phyloP scores from a whole-genome alignment of 768 basidiomycete species.

The Krasilnikovozyma curviuscula region DNA sequence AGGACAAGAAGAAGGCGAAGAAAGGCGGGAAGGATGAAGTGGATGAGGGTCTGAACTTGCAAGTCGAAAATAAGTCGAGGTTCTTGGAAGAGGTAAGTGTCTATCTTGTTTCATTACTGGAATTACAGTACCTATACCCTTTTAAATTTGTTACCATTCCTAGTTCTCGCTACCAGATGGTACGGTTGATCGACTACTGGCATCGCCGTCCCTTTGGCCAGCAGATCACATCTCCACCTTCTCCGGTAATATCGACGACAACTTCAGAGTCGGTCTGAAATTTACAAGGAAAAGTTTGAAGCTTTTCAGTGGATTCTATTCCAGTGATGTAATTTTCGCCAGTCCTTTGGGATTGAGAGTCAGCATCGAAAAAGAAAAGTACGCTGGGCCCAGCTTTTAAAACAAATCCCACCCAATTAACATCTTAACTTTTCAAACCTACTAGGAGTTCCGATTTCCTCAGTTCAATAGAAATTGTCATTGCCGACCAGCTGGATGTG shows the following conservation, averaged over 20 bases:
- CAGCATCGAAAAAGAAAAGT: slow-evolving; percentile 90
- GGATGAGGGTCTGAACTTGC: no score
- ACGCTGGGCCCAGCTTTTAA: no score
- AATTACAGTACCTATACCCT: no score
- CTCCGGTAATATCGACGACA: slow-evolving; percentile 92
- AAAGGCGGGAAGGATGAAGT: no score
- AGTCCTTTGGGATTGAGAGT: slow-evolving; percentile 81
- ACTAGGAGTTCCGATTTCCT: slow-evolving; percentile 72
- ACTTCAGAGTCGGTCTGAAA: slow-evolving; percentile 79
- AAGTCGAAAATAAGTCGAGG: slow-evolving; percentile 71
- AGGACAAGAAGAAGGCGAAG: no score
- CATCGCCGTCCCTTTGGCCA: slow-evolving; percentile 24
- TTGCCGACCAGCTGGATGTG: slow-evolving; percentile 84
- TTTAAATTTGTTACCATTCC: no score
- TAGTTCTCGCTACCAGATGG: slow-evolving; percentile 72
- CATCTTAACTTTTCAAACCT: no score
- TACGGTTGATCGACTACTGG: slow-evolving; percentile 51
- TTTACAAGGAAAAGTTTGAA: slow-evolving; percentile 80
- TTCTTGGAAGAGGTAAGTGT: no score
- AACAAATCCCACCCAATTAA: no score
- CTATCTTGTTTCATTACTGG: no score
- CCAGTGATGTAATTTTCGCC: slow-evolving; percentile 75
- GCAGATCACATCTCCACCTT: slow-evolving; percentile 80
- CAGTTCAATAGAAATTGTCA: slow-evolving; percentile 71
- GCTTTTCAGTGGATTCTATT: slow-evolving; percentile 75